phyloP scores from a whole-genome alignment of 177 flowering plant species.

The Vitis hybrid region DNA sequence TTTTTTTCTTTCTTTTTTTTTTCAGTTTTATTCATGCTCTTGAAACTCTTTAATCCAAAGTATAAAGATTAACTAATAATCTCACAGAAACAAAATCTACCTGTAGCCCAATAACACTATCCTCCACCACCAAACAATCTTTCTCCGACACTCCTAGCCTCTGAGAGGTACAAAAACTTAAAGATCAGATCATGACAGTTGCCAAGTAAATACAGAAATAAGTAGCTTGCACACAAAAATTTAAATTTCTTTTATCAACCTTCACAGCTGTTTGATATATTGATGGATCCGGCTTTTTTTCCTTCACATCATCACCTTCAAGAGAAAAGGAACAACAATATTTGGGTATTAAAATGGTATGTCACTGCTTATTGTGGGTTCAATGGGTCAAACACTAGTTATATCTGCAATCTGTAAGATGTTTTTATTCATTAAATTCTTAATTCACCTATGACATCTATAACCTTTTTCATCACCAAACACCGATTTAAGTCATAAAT shows the following conservation, averaged over 20 bases:
- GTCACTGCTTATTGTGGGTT: background rate
- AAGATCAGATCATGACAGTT: background rate
- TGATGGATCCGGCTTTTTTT: constrained; percentile 94
- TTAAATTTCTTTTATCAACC: constrained; percentile 32
- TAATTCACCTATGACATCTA: too few relatives aligned
- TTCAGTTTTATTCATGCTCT: too few relatives aligned
- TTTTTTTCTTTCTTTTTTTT: too few relatives aligned
- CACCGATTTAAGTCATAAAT: too few relatives aligned
- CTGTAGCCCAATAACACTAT: constrained; percentile 87
- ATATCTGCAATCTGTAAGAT: too few relatives aligned
- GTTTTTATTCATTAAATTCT: too few relatives aligned
- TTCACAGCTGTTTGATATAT: constrained; percentile 80
- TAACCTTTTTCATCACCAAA: too few relatives aligned
- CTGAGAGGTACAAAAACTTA: constrained; percentile 35
- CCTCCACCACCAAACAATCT: constrained; percentile 87
- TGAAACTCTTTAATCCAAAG: too few relatives aligned
- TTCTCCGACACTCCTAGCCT: constrained; percentile 51
- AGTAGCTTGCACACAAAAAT: background rate
- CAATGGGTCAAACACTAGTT: background rate
- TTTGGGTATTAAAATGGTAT: background rate
- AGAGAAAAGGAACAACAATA: constrained; percentile 5
- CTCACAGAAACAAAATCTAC: constrained; percentile 25
- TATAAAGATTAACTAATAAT: background rate
- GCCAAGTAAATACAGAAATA: background rate
- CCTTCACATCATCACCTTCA: constrained; percentile 93